Conservation (phyloP, 1,284 basidiomycete genomes). For the Termitomyces sp. region DNA sequence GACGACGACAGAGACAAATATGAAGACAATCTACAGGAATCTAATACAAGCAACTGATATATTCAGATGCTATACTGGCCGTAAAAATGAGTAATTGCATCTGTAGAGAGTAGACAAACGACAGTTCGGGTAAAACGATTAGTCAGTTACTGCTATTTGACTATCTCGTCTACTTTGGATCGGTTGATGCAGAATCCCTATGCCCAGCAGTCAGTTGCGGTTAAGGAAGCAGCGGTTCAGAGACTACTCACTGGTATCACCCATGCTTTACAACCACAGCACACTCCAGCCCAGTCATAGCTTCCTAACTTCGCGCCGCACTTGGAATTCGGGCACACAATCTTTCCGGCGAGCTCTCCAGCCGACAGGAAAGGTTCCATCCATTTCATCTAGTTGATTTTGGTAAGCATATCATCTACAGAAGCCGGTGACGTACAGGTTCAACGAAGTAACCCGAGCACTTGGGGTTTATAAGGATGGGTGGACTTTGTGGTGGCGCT, state of each 20-base stretch:
- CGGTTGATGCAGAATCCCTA: constrained; percentile 88
- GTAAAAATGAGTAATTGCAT: neutral
- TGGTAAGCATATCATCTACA: neutral
- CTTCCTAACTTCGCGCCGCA: constrained; percentile 91
- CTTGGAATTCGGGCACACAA: constrained; percentile 86
- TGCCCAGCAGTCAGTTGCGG: neutral
- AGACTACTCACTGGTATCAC: constrained; percentile 71
- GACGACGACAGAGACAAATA: neutral
- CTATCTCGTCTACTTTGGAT: constrained; percentile 87
- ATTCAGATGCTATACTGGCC: neutral
- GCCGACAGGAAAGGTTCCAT: constrained; percentile 79
- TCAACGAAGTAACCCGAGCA: constrained; percentile 98
- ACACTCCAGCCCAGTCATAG: constrained; percentile 95
- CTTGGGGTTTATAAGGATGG: constrained; percentile 68
- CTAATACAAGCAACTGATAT: neutral
- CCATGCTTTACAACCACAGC: constrained; percentile 90
- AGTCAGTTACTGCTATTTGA: constrained; percentile 19
- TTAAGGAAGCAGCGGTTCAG: neutral
- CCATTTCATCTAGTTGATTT: constrained; percentile 74
- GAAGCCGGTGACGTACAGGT: constrained; percentile 55
- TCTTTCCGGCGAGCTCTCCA: constrained; percentile 82
- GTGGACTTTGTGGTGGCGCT: constrained; percentile 38
- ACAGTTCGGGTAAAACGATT: neutral
- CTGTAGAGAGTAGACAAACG: neutral
- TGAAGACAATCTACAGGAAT: neutral